A percentile compares a stretch with the other conserved stretches of the same genome.
Conservation (phyloP, 208 protist genomes). For the Wallacemonas sp. region DNA sequence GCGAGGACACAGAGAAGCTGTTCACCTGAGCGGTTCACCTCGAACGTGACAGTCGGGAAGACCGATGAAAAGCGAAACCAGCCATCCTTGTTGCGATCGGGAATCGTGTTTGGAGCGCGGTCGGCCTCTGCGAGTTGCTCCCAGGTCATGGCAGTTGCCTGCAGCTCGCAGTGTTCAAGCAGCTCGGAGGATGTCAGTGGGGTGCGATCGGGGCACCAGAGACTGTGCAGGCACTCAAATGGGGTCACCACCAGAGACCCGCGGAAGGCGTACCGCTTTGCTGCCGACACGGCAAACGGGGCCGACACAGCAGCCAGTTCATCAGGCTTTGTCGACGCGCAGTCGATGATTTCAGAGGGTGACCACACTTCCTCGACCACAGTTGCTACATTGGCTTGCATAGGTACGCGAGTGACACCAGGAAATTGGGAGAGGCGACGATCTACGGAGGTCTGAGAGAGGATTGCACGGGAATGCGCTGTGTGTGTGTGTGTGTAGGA, state of each 20-base stretch:
- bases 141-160: constrained; percentile 3
- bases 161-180: neutral
- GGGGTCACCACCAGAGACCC: constrained; percentile 17
- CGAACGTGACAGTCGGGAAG: constrained; percentile 25
- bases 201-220: constrained; percentile 19
- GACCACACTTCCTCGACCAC: constrained; percentile 30
- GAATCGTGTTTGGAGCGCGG: neutral
- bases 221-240: constrained; percentile 22
- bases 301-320: constrained; percentile 12
- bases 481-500: neutral
- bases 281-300: constrained; percentile 2
- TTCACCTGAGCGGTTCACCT: constrained; percentile 22
- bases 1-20: constrained; percentile 30
- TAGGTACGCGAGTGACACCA: neutral
- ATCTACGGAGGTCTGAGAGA: neutral
- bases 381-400: constrained; percentile 15
- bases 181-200: constrained; percentile 8
- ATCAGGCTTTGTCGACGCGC: constrained; percentile 7
- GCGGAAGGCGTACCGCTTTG: constrained; percentile 11
- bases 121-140: constrained; percentile 8
- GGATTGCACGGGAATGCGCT: no score
- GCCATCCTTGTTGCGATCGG: constrained; percentile 16
- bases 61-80: constrained; percentile 21
- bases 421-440: no score
- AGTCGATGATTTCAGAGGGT: constrained; percentile 20